phyloP scores from a whole-genome alignment of 352 stramenopile genomes.

The Phytophthora tubulina region DNA sequence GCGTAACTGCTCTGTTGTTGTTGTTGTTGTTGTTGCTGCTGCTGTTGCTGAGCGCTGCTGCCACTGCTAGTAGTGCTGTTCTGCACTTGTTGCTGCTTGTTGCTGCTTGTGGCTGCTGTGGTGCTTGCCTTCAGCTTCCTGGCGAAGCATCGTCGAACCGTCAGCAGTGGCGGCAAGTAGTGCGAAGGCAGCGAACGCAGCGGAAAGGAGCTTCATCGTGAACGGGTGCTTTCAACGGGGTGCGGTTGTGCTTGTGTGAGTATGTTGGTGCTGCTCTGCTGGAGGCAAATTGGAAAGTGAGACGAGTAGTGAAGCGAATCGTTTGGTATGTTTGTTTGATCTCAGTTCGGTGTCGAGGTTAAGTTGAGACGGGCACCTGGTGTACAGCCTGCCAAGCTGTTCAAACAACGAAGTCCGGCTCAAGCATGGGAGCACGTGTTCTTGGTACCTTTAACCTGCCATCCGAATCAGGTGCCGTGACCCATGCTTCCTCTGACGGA shows the following conservation, averaged over 20 bases:
- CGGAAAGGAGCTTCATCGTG: neutral
- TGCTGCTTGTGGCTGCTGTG: constrained; percentile 3
- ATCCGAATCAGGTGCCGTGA: neutral
- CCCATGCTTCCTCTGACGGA: too few species aligned
- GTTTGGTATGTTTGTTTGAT: neutral
- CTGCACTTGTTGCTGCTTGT: neutral
- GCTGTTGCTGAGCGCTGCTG: neutral
- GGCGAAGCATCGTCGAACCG: neutral
- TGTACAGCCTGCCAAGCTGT: neutral
- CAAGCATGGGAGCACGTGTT: neutral
- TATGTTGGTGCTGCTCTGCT: neutral
- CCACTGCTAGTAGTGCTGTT: neutral
- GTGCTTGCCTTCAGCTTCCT: neutral
- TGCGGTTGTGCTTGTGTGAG: neutral
- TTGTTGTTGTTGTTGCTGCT: neutral
- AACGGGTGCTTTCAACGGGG: neutral
- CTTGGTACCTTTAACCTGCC: neutral
- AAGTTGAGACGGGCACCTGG: constrained; percentile 4
- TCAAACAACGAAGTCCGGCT: neutral
- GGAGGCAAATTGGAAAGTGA: constrained; percentile 1
- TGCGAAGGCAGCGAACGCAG: neutral
- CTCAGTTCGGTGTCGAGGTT: neutral
- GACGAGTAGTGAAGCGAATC: neutral
- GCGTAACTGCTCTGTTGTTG: neutral
- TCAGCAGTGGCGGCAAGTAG: neutral